Conservation (phyloP, 2,329 filamentous ascomycete species). For the Metarhizium robertsii region DNA sequence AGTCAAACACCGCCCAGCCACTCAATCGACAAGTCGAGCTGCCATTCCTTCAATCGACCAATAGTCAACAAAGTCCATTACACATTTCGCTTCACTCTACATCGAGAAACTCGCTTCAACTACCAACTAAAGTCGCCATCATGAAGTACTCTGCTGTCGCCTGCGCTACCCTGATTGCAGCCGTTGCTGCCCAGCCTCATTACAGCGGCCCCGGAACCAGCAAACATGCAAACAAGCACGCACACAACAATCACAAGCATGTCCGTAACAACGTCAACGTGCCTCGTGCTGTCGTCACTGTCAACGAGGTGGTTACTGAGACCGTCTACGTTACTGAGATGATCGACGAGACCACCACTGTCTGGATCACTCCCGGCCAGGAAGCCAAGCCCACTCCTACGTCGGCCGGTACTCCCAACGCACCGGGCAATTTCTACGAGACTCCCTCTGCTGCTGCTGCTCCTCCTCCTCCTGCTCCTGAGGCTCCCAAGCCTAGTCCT, state of each 20-base stretch:
- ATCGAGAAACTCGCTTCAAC: background rate
- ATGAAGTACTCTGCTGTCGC: constrained; percentile 33
- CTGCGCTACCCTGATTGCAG: constrained; percentile 25
- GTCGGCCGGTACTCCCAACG: constrained; percentile 4
- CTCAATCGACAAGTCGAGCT: background rate
- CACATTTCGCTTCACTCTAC: no score
- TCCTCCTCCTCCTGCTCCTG: background rate
- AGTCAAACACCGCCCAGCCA: background rate
- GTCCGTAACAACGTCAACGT: constrained; percentile 4
- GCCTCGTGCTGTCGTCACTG: constrained; percentile 34
- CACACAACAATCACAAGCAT: constrained; percentile 27
- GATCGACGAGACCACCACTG: constrained; percentile 39
- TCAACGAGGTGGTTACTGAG: constrained; percentile 42
- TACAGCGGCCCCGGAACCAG: no score
- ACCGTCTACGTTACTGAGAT: constrained; percentile 36
- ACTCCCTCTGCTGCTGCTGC: constrained; percentile 6
- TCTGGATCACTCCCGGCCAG: constrained; percentile 29
- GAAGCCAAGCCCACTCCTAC: constrained; percentile 15
- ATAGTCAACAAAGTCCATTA: no score
- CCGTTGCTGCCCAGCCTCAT: constrained; percentile 42
- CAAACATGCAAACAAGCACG: constrained; percentile 11
- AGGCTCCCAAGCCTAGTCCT: background rate
- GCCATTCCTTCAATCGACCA: background rate
- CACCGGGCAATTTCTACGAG: constrained; percentile 22
- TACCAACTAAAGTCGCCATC: constrained; percentile 10